Evolutionary conservation across 768 basidiomycete species (phyloP), one percentile per base, ranked within the genome.

Genomic region (Candolleomyces eurysporus): DNA sequence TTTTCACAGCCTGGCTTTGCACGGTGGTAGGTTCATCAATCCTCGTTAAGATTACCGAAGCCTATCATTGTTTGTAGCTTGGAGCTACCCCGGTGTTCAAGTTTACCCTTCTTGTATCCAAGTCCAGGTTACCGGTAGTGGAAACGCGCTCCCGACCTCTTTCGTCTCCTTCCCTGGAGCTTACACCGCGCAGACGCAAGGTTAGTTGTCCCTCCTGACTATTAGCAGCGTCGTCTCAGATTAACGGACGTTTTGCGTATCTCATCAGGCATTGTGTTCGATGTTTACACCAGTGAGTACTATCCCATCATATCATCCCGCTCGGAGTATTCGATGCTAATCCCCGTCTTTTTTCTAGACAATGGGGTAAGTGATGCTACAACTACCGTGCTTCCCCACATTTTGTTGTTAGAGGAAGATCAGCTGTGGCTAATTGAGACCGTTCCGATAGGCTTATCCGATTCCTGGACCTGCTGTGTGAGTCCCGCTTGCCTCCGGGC

Each of bases 131-230:
- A 79, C 77, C 6, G 81, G 79, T 6, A 76, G 75, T 10, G 80
- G 80, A 22, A 78, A 69, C 14, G 72, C 76, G 5, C 64, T 75
- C n/a, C 79, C 79, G 2, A 76, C 78, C 7, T 76, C 75, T 1
- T 75, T 81, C 42, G 80, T 81, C 10, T 75, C 81, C 7, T 82
- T 82, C 76, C 81, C 80, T 57, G 77, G 79, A 36, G 75, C 76
- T 6, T 80, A 79, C 62, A 75, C 68, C 6, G 61, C 66, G 0
- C 64, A 17, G 31, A 76, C 73, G 51, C 74, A 69, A 54, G 74
- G 57, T 58, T 13, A 45, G 57, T 17, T 5, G 14, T n/a, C 46
- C 7, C 30, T 17, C 46, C 6, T 32, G 31, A 1, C 1, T 14
- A 36, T 21, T 36, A 2, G 13, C 3, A 21, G 19, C 32, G 21